Base-by-base conservation (phyloP, 1,284 basidiomycete genomes). In the Rhodofomes roseus region DNA sequence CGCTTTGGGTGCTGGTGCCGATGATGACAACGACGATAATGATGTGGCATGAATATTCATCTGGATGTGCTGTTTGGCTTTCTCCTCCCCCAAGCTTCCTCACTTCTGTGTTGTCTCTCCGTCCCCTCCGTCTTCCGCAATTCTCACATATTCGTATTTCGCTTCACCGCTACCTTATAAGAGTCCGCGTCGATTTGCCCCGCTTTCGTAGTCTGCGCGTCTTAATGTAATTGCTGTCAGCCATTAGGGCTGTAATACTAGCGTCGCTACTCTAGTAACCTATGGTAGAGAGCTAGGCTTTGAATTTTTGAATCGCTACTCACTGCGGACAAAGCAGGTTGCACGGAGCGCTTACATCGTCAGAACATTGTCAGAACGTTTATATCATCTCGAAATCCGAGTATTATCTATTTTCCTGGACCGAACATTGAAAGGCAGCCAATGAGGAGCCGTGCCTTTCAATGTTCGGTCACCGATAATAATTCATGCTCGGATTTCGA, bases 21-120 rank as follows among this genome's bases (percentile, higher is more conserved):
- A 23, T 54, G 20, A 59, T 36, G 57, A 58, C 41, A 29, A 58
- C 41, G 25, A 48, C 46, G 57, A 29, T 59, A 31, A 59, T 43
- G 57, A 59, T 55, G 39, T 54, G 53, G 43, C 57, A 59, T 50
- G 57, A 59, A 55, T n/a, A n/a, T 48, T 50, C 22, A 58, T 50
- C 36, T 37, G 31, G 23, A 54, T 55, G 27, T 12, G 39, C 40
- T 54, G 22, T 48, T 50, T 39, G 37, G 25, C 9, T 46, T 54
- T 27, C 54, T 22, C 31, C 29, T 44, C 44, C 34, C 20, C 18
- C 39, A 12, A 14, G 9, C 27, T 56, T 43, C 16, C 8, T 16
- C 29, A 5, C 4, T 16, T 31, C 25, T 29, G 46, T 50, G 31
- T 25, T 27, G 25, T 29, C 16, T 48, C 46, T 25, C 25, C 31